A percentile compares a stretch with the other conserved stretches of the same genome.
Evolutionary conservation across 305 asterid species (phyloP).

Genomic region (Fraxinus velutina): DNA sequence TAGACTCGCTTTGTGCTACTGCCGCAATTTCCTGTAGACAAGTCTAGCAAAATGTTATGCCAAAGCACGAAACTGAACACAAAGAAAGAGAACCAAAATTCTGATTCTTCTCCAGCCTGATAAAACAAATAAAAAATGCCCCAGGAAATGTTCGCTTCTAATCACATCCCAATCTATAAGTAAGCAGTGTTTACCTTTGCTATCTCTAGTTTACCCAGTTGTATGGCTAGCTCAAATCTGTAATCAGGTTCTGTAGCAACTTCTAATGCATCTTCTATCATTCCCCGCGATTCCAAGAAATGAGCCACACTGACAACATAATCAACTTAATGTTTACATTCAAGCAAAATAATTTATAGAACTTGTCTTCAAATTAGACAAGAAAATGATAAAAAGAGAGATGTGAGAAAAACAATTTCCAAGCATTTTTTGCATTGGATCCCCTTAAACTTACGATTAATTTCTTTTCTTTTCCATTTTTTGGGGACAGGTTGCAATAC

Average conservation of each 20-base stretch:
- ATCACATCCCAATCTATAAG: constrained; percentile 15
- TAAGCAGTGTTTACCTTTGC: constrained; percentile 59
- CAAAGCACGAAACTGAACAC: constrained; percentile 4
- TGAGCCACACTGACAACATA: constrained; percentile 57
- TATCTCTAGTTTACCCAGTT: constrained; percentile 77
- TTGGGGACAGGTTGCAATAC: not conserved
- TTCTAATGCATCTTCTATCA: constrained; percentile 87
- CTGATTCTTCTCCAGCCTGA: not conserved
- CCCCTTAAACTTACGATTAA: not conserved
- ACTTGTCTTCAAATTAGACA: not conserved
- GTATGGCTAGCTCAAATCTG: constrained; percentile 95
- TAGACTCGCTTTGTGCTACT: constrained; percentile 73
- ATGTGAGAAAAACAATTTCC: not conserved
- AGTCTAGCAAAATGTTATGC: constrained; percentile 16
- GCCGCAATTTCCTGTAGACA: constrained; percentile 74
- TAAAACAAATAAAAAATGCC: not conserved
- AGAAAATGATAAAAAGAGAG: not conserved
- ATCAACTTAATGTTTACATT: not conserved
- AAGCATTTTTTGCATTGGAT: not conserved
- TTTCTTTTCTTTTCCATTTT: not conserved
- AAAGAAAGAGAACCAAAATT: not conserved
- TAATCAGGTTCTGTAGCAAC: constrained; percentile 94
- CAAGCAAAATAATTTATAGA: not conserved
- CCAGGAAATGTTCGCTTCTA: not conserved
- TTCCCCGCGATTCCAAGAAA: constrained; percentile 97